phyloP scores from a whole-genome alignment of 2,329 filamentous ascomycete species.

The Bipolaris bicolor region DNA sequence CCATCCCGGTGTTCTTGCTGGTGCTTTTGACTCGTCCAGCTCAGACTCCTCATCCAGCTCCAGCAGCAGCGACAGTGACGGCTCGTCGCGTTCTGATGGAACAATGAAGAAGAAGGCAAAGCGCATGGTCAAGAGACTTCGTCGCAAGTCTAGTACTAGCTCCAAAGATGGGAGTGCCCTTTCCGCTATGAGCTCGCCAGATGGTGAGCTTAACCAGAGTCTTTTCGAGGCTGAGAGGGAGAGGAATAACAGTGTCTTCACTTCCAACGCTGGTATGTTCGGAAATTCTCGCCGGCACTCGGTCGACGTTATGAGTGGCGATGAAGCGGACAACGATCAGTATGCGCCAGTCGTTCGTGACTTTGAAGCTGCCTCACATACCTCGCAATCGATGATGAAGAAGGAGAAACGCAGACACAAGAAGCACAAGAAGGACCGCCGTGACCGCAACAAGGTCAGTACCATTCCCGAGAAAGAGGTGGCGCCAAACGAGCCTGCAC shows the following conservation, averaged over 20 bases:
- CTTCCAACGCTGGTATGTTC: slow-evolving; percentile 25
- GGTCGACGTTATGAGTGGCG: slow-evolving; percentile 56
- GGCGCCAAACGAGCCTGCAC: slow-evolving; percentile 13
- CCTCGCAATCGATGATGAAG: slow-evolving; percentile 46
- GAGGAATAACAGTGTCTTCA: slow-evolving; percentile 29
- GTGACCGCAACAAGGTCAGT: slow-evolving; percentile 46
- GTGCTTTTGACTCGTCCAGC: slow-evolving; percentile 76
- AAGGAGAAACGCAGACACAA: slow-evolving; percentile 50
- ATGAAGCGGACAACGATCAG: slow-evolving; percentile 61
- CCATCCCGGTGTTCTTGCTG: slow-evolving; percentile 80
- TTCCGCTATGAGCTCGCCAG: slow-evolving; percentile 56
- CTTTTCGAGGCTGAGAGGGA: slow-evolving; percentile 48
- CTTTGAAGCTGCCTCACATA: slow-evolving; percentile 52
- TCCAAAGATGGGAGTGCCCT: slow-evolving; percentile 65
- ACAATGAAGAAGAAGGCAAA: slow-evolving; percentile 78
- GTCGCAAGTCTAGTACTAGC: slow-evolving; percentile 77
- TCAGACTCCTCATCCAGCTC: slow-evolving; percentile 57
- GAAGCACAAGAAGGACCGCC: slow-evolving; percentile 56
- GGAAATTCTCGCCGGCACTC: slow-evolving; percentile 45
- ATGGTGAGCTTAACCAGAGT: slow-evolving; percentile 47
- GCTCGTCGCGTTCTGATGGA: slow-evolving; percentile 68
- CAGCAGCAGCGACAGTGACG: slow-evolving; percentile 66
- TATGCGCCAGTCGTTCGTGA: slow-evolving; percentile 54
- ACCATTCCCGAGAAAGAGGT: slow-evolving; percentile 34
- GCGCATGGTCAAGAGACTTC: slow-evolving; percentile 73